phyloP scores from a whole-genome alignment of 768 basidiomycete species.

The Rubroboletus pulcherrimus region DNA sequence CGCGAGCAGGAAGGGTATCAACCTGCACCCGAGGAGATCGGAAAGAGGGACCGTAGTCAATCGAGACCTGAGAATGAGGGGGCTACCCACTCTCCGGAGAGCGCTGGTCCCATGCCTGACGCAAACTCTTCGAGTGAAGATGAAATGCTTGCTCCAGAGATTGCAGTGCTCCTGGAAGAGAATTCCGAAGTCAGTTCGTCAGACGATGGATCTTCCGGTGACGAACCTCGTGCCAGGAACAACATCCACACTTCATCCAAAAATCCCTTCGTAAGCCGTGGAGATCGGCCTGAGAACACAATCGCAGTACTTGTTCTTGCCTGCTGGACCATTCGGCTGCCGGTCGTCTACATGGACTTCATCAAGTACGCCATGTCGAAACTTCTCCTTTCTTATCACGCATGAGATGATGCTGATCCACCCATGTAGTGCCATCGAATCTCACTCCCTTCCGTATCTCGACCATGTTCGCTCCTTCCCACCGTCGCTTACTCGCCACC shows the following conservation, averaged over 20 bases:
- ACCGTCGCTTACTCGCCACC: constrained; percentile 55
- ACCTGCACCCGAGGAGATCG: constrained; percentile 4
- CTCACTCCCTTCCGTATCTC: constrained; percentile 76
- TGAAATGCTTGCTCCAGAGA: constrained; percentile 32
- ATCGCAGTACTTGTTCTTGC: constrained; percentile 70
- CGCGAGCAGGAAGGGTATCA: constrained; percentile 34
- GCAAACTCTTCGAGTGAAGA: constrained; percentile 19
- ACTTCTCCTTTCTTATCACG: background rate
- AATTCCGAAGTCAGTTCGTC: constrained; percentile 34
- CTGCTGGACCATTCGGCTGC: constrained; percentile 78
- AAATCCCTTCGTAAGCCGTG: constrained; percentile 23
- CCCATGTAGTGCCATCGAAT: constrained; percentile 61
- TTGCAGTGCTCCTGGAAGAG: constrained; percentile 38
- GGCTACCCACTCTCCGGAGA: constrained; percentile 4
- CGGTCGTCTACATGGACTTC: constrained; percentile 73
- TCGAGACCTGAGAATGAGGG: constrained; percentile 19
- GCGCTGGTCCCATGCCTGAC: constrained; percentile 8
- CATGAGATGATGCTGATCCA: constrained; percentile 5
- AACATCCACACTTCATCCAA: constrained; percentile 2
- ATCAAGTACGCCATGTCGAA: constrained; percentile 47
- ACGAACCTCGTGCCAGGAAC: constrained; percentile 11
- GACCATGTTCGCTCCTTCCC: constrained; percentile 66
- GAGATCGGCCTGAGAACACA: constrained; percentile 43
- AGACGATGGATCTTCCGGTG: constrained; percentile 23
- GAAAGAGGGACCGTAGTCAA: background rate